Evolutionary conservation across 768 basidiomycete genomes (phyloP).

Genomic region (Rossbeevera mucosa): DNA sequence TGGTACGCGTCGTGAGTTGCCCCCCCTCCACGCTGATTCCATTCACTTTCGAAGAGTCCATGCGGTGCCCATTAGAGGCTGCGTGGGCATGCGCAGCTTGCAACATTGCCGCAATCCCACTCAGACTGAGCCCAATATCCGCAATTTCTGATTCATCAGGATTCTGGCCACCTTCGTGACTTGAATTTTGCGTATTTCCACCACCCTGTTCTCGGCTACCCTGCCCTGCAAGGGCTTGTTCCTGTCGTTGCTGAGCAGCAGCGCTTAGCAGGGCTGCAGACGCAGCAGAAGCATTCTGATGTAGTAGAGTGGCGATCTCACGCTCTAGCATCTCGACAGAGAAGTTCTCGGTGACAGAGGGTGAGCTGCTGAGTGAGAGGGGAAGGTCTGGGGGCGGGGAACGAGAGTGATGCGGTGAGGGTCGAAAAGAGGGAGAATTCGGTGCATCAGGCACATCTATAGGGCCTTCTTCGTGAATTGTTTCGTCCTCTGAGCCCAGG

Average conservation of each 20-base stretch:
- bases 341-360: constrained; percentile 44
- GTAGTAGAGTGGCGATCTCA: constrained; percentile 69
- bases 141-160: constrained; percentile 16
- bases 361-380: constrained; percentile 38
- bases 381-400: constrained; percentile 25
- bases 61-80: constrained; percentile 44
- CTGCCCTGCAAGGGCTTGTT: constrained; percentile 37
- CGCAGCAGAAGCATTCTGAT: constrained; percentile 69
- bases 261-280: constrained; percentile 61
- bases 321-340: constrained; percentile 73
- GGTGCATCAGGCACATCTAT: constrained; percentile 30
- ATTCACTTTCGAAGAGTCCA: constrained; percentile 43
- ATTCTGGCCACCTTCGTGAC: constrained; percentile 13
- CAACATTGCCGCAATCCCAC: constrained; percentile 70
- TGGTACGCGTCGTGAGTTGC: constrained; percentile 55
- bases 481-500: constrained; percentile 52
- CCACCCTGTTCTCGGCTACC: constrained; percentile 28
- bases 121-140: constrained; percentile 53
- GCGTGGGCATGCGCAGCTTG: constrained; percentile 71
- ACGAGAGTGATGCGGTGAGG: constrained; percentile 13
- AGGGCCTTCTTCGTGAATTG: constrained; percentile 27
- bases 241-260: constrained; percentile 64
- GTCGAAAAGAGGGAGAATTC: constrained; percentile 28
- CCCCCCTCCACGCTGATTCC: constrained; percentile 44
- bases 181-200: constrained; percentile 9